Conservation (phyloP, 139 green algal genomes). For the Chlorella sp. region DNA sequence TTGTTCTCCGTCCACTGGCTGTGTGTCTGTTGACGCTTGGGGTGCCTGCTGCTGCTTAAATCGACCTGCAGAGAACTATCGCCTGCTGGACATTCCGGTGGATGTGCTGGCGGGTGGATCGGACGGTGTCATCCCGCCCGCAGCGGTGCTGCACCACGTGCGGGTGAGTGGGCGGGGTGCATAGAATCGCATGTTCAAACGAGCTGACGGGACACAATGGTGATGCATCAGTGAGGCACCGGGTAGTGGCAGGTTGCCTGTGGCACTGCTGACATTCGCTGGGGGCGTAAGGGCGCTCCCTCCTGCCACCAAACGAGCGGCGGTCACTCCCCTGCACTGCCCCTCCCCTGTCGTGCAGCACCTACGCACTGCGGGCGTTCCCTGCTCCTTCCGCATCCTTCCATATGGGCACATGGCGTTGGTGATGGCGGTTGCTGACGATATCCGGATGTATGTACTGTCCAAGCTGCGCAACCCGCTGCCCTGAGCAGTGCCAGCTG, state of each 20-base stretch:
- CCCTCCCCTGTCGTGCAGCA: not conserved
- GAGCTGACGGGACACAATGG: too few species aligned
- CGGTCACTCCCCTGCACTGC: too few species aligned
- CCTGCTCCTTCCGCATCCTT: slow-evolving; percentile 80
- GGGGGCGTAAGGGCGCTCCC: too few species aligned
- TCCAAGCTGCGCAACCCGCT: slow-evolving; percentile 10
- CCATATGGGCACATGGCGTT: slow-evolving; percentile 89
- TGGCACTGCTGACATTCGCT: too few species aligned
- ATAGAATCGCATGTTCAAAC: too few species aligned
- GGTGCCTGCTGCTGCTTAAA: not conserved
- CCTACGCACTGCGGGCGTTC: slow-evolving; percentile 67
- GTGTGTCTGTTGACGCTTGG: too few species aligned
- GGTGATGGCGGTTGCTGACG: slow-evolving; percentile 79
- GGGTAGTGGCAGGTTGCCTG: too few species aligned
- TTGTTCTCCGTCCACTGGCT: too few species aligned
- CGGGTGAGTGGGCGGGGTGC: too few species aligned
- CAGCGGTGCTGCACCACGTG: slow-evolving; percentile 72
- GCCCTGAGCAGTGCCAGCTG: too few species aligned
- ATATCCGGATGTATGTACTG: slow-evolving; percentile 64
- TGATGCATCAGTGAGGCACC: too few species aligned
- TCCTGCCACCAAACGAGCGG: too few species aligned
- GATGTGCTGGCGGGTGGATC: slow-evolving; percentile 83
- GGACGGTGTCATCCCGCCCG: slow-evolving; percentile 85
- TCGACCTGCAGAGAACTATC: slow-evolving; percentile 63
- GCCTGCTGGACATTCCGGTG: slow-evolving; percentile 82